Evolutionary conservation across 78 protist species (phyloP).

Genomic region (Protostelium mycophagum): DNA sequence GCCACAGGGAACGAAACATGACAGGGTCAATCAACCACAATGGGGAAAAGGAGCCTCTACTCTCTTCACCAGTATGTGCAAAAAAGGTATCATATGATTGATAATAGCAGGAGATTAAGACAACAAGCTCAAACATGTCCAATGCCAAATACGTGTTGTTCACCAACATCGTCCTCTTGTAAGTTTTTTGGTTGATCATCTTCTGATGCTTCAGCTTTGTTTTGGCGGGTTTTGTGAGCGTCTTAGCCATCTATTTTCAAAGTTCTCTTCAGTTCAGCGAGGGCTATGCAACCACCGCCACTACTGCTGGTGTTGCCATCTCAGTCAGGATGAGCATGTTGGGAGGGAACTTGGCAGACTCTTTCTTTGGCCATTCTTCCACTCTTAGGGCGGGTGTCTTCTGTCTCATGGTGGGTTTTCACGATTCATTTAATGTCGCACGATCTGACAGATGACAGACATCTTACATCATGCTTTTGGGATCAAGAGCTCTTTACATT

Average conservation of each 20-base stretch:
- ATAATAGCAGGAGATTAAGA: not conserved
- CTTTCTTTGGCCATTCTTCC: not conserved
- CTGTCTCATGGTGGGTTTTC: not conserved
- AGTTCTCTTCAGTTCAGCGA: not conserved
- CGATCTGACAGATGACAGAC: not conserved
- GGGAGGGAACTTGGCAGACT: not conserved
- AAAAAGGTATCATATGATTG: too few relatives aligned
- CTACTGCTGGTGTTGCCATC: not conserved
- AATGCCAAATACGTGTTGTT: not conserved
- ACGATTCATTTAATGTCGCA: too few relatives aligned
- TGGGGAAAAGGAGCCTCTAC: too few relatives aligned
- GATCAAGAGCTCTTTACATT: not conserved
- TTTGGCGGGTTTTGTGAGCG: not conserved
- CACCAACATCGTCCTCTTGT: not conserved
- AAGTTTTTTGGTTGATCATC: not conserved
- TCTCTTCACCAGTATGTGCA: too few relatives aligned
- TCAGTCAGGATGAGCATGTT: not conserved
- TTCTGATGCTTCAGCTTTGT: not conserved
- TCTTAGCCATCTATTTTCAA: not conserved
- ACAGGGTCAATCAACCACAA: too few relatives aligned
- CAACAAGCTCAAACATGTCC: not conserved
- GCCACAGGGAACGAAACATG: too few relatives aligned
- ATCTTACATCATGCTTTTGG: not conserved
- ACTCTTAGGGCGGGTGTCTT: not conserved
- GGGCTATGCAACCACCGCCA: not conserved